Conservation (phyloP, 345 rosid genomes). For the Mercurialis annua region DNA sequence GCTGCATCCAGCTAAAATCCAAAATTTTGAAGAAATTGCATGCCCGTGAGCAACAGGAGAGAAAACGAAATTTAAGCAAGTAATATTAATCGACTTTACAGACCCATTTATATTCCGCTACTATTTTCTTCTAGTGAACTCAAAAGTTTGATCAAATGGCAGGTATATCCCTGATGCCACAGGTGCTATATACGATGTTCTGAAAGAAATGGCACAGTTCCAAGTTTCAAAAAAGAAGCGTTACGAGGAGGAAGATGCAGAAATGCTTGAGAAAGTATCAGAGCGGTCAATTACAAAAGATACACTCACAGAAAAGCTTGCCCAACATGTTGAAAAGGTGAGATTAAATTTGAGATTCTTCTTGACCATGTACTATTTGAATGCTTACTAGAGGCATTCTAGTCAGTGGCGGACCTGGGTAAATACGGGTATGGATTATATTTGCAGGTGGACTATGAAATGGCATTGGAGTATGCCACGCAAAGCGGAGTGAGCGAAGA, state of each 20-base stretch:
- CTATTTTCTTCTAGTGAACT: background rate
- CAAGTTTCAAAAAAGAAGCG: slow-evolving; percentile 58
- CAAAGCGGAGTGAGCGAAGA: slow-evolving; percentile 91
- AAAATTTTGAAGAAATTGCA: slow-evolving; percentile 80
- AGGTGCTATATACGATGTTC: slow-evolving; percentile 65
- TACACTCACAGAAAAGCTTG: slow-evolving; percentile 63
- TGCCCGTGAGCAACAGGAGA: slow-evolving; percentile 91
- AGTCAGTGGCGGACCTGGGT: background rate
- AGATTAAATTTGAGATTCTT: slow-evolving; percentile 2
- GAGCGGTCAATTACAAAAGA: slow-evolving; percentile 60
- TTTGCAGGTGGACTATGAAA: slow-evolving; percentile 93
- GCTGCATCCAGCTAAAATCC: slow-evolving; percentile 89
- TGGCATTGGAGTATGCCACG: slow-evolving; percentile 94
- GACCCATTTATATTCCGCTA: background rate
- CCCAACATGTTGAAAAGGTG: slow-evolving; percentile 88
- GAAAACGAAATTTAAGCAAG: slow-evolving; percentile 87
- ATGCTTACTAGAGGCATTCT: background rate
- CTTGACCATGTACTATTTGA: background rate
- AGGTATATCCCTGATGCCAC: slow-evolving; percentile 90
- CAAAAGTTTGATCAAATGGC: slow-evolving; percentile 18
- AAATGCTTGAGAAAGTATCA: slow-evolving; percentile 55
- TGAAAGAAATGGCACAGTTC: slow-evolving; percentile 64
- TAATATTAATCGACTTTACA: slow-evolving; percentile 20
- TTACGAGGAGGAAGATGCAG: slow-evolving; percentile 45
- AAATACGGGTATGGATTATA: background rate